A percentile compares a stretch with the other conserved stretches of the same genome.
These are phyloP conservation scores for Mycena crocata DNA, from an alignment of 768 basidiomycete species.

Conservation along the genomic window DNA sequence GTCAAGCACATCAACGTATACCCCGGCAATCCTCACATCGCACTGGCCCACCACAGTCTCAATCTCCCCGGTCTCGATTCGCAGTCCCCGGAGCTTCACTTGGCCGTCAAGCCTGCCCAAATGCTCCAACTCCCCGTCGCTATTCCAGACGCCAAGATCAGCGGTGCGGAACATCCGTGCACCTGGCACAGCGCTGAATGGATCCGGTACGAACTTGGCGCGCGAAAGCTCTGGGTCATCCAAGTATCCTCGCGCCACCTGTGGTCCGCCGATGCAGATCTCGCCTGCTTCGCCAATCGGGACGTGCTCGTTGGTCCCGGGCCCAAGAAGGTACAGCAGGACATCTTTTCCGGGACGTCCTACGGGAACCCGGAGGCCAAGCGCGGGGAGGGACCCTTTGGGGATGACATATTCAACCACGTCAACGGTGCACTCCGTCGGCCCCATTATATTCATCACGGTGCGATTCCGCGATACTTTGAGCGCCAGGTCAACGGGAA, in stretches of 20 bases:
- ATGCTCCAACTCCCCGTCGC: slow-evolving; percentile 13
- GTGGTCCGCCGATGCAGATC: slow-evolving; percentile 9
- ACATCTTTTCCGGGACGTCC: not conserved
- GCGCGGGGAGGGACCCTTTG: slow-evolving; percentile 5
- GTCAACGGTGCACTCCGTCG: slow-evolving; percentile 1
- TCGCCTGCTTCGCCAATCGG: slow-evolving; percentile 11
- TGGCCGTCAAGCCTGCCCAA: slow-evolving; percentile 1
- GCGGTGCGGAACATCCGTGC: slow-evolving; percentile 5
- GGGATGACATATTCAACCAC: too few species aligned
- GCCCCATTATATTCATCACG: slow-evolving; percentile 6
- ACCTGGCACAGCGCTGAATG: not conserved
- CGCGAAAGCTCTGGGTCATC: slow-evolving; percentile 8
- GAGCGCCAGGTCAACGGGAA: not conserved
- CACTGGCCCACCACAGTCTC: slow-evolving; percentile 9
- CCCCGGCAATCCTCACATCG: too few species aligned
- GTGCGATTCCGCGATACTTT: not conserved
- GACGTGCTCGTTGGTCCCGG: not conserved
- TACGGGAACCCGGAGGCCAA: not conserved
- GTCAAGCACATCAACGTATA: too few species aligned
- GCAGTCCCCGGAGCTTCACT: slow-evolving; percentile 6
- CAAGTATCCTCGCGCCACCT: slow-evolving; percentile 10
- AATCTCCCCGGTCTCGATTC: slow-evolving; percentile 1
- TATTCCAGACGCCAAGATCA: not conserved
- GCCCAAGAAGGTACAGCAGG: not conserved
- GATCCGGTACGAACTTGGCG: slow-evolving; percentile 5